A percentile compares a stretch with the other conserved stretches of the same genome.
Evolutionary conservation across 805 yeast genomes (phyloP).

Genomic region (Yamadazyma ubonensis): DNA sequence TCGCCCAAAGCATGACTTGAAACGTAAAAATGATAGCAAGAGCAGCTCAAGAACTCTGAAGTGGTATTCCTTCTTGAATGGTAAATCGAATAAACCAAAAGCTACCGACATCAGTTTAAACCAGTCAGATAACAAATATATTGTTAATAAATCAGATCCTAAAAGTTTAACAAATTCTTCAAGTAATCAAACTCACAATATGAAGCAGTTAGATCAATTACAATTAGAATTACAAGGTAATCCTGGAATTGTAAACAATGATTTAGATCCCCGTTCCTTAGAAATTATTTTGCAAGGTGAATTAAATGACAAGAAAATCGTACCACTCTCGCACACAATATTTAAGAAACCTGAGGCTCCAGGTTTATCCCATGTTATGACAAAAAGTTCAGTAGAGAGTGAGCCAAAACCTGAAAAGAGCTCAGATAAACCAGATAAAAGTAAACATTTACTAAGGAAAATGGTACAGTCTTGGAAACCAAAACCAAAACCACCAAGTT

Average conservation of each 20-base stretch:
- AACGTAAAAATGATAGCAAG: too few species aligned
- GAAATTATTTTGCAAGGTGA: slow-evolving; percentile 9
- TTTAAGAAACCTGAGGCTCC: slow-evolving; percentile 4
- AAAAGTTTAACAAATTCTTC: too few species aligned
- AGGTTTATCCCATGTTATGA: not conserved
- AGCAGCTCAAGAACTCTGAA: too few species aligned
- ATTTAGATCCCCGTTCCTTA: slow-evolving; percentile 6
- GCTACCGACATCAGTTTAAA: too few species aligned
- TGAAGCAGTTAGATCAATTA: too few species aligned
- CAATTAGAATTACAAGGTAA: not conserved
- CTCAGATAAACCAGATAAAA: not conserved
- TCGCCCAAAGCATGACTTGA: not conserved
- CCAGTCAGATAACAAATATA: too few species aligned
- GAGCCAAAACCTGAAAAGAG: not conserved
- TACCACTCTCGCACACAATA: slow-evolving; percentile 15
- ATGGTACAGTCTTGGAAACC: slow-evolving; percentile 7
- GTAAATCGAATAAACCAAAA: too few species aligned
- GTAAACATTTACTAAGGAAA: not conserved
- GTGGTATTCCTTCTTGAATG: too few species aligned
- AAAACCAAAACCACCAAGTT: not conserved
- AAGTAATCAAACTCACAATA: too few species aligned
- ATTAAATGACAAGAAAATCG: slow-evolving; percentile 15
- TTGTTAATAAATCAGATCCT: too few species aligned
- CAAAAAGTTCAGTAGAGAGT: not conserved
- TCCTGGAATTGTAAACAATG: not conserved